Evolutionary conservation across 305 asterid species (phyloP).

Genomic region (Fraxinus floribunda): DNA sequence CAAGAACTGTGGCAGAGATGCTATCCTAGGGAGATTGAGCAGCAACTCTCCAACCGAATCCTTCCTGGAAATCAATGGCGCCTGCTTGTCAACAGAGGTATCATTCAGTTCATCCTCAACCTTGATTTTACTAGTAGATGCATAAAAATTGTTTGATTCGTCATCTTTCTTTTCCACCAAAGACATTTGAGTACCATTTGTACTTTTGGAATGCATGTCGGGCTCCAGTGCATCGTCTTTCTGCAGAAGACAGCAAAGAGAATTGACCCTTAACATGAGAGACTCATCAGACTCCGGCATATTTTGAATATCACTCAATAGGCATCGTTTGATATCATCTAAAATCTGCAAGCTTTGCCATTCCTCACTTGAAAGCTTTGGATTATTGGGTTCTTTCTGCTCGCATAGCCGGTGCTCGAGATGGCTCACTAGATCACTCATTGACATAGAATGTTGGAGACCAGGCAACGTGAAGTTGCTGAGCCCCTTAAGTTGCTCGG

Average conservation of each 20-base stretch:
- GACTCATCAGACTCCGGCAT: conserved; percentile 63
- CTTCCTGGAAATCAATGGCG: conserved; percentile 40
- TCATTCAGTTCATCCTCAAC: conserved; percentile 23
- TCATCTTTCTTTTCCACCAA: conserved; percentile 28
- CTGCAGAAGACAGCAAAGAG: conserved; percentile 53
- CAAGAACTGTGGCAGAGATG: conserved; percentile 52
- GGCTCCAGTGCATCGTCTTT: conserved; percentile 29
- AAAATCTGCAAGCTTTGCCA: conserved; percentile 39
- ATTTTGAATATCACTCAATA: conserved; percentile 41
- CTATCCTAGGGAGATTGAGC: conserved; percentile 45
- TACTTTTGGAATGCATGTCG: conserved; percentile 25
- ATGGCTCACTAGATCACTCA: conserved; percentile 83
- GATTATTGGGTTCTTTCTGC: conserved; percentile 50
- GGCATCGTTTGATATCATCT: neutral
- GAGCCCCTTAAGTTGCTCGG: conserved; percentile 55
- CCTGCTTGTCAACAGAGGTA: conserved; percentile 28
- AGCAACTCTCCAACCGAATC: conserved; percentile 51
- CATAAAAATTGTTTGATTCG: conserved; percentile 19
- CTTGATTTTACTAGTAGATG: conserved; percentile 19
- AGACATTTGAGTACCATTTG: conserved; percentile 21
- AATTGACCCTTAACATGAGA: conserved; percentile 68
- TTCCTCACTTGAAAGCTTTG: conserved; percentile 67
- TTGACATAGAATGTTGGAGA: conserved; percentile 71
- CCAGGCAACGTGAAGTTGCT: conserved; percentile 71
- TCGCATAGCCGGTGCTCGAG: conserved; percentile 72